phyloP scores from a whole-genome alignment of 306 rosid species.

The Cicer arietinum region DNA sequence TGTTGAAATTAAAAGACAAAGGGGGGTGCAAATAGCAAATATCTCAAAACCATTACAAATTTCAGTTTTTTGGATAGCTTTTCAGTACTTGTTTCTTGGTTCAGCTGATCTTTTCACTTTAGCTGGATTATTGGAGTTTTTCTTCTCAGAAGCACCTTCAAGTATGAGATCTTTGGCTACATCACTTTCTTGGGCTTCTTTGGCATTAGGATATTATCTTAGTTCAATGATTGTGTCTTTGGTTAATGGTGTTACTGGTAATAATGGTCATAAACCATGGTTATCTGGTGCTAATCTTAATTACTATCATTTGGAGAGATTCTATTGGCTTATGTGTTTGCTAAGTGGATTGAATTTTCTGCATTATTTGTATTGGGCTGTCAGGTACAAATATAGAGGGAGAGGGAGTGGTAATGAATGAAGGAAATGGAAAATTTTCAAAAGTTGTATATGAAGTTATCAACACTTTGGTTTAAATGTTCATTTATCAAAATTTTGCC shows the following conservation, averaged over 20 bases:
- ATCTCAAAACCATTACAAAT: conserved; percentile 63
- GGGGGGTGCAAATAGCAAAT: conserved; percentile 46
- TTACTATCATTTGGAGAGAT: conserved; percentile 70
- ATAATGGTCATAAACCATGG: conserved; percentile 59
- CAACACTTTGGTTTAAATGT: conserved; percentile 17
- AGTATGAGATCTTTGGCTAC: conserved; percentile 94
- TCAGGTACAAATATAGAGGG: conserved; percentile 71
- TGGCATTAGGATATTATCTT: conserved; percentile 89
- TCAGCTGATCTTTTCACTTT: conserved; percentile 94
- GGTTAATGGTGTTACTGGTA: conserved; percentile 66
- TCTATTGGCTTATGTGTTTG: conserved; percentile 93
- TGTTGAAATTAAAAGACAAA: conserved; percentile 78
- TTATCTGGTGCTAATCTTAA: conserved; percentile 73
- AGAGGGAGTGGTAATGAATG: conserved; percentile 34
- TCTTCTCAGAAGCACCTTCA: conserved; percentile 91
- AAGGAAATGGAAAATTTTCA: conserved; percentile 3
- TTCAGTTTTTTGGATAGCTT: conserved; percentile 85
- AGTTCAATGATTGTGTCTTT: conserved; percentile 83
- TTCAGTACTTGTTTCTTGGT: conserved; percentile 86
- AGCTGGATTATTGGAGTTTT: conserved; percentile 85
- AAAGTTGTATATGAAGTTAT: background rate
- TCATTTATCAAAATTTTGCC: conserved; percentile 16
- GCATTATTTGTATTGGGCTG: conserved; percentile 84
- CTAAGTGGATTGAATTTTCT: conserved; percentile 82
- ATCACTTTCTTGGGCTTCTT: conserved; percentile 88